phyloP scores from a whole-genome alignment of 2,329 filamentous ascomycete species.

The Verticillium longisporum region DNA sequence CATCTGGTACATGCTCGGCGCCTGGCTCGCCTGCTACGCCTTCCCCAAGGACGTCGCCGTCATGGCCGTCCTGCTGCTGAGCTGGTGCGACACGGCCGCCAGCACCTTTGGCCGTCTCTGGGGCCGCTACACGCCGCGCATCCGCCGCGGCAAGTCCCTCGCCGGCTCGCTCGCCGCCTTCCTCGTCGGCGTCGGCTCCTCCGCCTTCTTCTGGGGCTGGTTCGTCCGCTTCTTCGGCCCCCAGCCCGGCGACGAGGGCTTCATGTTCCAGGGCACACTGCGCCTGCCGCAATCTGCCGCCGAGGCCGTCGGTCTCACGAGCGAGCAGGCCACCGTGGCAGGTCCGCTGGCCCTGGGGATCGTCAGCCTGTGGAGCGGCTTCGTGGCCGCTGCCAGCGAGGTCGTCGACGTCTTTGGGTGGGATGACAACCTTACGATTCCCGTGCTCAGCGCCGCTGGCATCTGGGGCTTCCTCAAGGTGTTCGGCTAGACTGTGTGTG shows the following conservation, averaged over 20 bases:
- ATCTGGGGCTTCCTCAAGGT: constrained; percentile 88
- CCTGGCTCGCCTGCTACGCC: constrained; percentile 77
- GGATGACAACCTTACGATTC: constrained; percentile 98
- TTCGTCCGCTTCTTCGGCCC: constrained; percentile 63
- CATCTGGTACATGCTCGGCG: constrained; percentile 90
- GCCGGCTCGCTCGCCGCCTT: constrained; percentile 85
- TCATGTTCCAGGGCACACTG: constrained; percentile 76
- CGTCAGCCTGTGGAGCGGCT: constrained; percentile 81
- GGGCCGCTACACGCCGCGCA: constrained; percentile 78
- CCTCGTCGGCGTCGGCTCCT: constrained; percentile 73
- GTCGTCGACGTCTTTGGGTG: constrained; percentile 85
- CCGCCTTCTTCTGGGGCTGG: constrained; percentile 82
- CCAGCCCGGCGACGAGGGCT: constrained; percentile 63
- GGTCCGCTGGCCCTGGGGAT: constrained; percentile 69
- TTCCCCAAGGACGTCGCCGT: constrained; percentile 92
- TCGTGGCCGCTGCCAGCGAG: constrained; percentile 84
- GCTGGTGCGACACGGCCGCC: constrained; percentile 97
- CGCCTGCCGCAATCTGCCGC: constrained; percentile 58
- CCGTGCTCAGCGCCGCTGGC: constrained; percentile 78
- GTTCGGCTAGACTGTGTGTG: constrained; percentile 54
- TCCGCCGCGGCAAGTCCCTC: constrained; percentile 83
- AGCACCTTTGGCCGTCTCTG: constrained; percentile 89
- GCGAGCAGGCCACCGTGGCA: constrained; percentile 52
- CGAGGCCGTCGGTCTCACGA: constrained; percentile 53
- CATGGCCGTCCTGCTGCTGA: constrained; percentile 81